phyloP scores from a whole-genome alignment of 2,329 filamentous ascomycete genomes.

The Pseudogymnoascus sp. region DNA sequence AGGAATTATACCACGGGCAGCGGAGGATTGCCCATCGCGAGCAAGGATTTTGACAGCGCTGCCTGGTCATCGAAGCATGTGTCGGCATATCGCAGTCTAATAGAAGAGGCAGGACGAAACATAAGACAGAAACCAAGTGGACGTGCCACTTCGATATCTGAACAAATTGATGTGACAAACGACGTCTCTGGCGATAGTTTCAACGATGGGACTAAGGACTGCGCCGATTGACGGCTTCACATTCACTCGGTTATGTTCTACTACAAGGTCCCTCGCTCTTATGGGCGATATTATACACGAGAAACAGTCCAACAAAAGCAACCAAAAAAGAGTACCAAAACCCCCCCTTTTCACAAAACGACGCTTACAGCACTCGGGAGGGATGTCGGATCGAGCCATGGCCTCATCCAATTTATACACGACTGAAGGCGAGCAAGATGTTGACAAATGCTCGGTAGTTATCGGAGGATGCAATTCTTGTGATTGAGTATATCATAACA shows the following conservation, averaged over 20 bases:
- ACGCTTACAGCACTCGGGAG: background rate
- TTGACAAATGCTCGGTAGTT: background rate
- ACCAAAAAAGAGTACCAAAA: background rate
- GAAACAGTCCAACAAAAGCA: background rate
- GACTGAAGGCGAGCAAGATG: background rate
- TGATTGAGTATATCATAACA: background rate
- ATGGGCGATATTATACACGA: background rate
- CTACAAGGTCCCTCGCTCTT: background rate
- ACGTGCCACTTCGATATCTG: background rate
- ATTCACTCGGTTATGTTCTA: background rate
- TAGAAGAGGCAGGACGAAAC: conserved; percentile 62
- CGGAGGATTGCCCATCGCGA: conserved; percentile 51
- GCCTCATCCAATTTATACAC: background rate
- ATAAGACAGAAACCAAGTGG: conserved; percentile 27
- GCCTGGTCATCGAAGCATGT: conserved; percentile 70
- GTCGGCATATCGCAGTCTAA: conserved; percentile 68
- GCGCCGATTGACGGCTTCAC: background rate
- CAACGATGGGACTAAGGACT: background rate
- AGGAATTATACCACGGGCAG: conserved; percentile 34
- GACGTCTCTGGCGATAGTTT: background rate
- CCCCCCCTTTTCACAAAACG: background rate
- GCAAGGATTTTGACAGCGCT: conserved; percentile 79
- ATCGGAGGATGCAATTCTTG: background rate
- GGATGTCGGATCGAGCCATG: background rate
- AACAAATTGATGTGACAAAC: background rate